Base-by-base conservation (phyloP, 805 yeast genomes). In the Torulaspora microellipsoides region DNA sequence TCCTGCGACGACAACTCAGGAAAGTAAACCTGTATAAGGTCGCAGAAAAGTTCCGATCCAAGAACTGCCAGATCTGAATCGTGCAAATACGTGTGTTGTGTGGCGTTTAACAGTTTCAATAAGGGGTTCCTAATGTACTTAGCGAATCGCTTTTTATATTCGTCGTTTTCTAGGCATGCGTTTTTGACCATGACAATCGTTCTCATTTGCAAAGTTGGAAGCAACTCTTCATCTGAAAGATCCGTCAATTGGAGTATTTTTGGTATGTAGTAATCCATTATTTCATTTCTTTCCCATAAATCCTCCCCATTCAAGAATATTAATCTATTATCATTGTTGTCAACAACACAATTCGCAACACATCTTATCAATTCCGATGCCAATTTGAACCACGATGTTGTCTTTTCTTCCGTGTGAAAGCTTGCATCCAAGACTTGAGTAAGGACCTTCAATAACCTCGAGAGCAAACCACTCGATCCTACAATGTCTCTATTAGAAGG, bases 311-410 rank as follows among this genome's bases (percentile, higher is more conserved):
- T 36, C n/a, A 38, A 14, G 7, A 60, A 39, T 12, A 53, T 32
- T 15, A 46, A 38, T 32, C 68, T 50, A 32, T 65, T 65, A 1
- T 29, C 28, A 40, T 63, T 61, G 41, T 62, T 59, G 41, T 65
- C 67, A 1, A 60, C 60, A 12, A 65, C 31, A 27, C 57, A 38
- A 42, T 65, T 65, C 0, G 68, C 66, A 10, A 64, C 43, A 37
- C 66, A 64, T 42, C 69, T 57, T 2, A 59, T 49, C 27, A 63
- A 15, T 42, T 62, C 67, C 13, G 65, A 56, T 8, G 49, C 45
- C 17, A 65, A 14, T 15, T 48, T 48, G 31, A 51, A 47, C 43
- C 47, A 53, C n/a, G 49, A 44, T 5, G 44, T n/a, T 15, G 38
- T 23, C 23, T 28, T 27, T n/a, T 27, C 28, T 7, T 23, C 33